Evolutionary conservation across 129 eudicot genomes (phyloP), one percentile per base, ranked within the genome.

Genomic region (Dittrichia graveolens): DNA sequence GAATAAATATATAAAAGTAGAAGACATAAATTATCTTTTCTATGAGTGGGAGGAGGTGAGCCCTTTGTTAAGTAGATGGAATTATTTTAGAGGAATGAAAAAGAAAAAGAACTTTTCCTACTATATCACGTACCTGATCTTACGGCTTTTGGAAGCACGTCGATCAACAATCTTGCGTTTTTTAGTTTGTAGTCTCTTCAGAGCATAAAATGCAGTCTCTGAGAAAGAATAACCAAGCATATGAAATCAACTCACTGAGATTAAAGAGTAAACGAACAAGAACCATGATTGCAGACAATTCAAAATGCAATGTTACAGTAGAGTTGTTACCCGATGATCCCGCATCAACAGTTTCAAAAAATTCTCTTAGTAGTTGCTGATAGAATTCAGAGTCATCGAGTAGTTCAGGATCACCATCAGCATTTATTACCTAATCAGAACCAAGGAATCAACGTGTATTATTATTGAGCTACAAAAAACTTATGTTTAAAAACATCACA

Each of bases 61-160:
- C n/a, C n/a, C n/a, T n/a, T n/a, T n/a, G n/a, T n/a, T n/a, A n/a
- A n/a, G n/a, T n/a, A n/a, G n/a, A n/a, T n/a, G n/a, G n/a, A n/a
- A n/a, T n/a, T n/a, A n/a, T n/a, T n/a, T n/a, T n/a, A n/a, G n/a
- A n/a, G n/a, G n/a, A n/a, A n/a, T n/a, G n/a, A n/a, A n/a, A n/a
- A n/a, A n/a, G n/a, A n/a, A n/a, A n/a, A n/a, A n/a, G n/a, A n/a
- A n/a, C n/a, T n/a, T n/a, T n/a, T n/a, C n/a, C n/a, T n/a, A n/a
- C n/a, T n/a, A n/a, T n/a, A n/a, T 24, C 31, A 24, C 31, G 47
- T 61, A 84, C 97, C 98, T 75, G 72, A 94, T 90, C 83, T 94
- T 90, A 19, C 98, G 93, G 71, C 93, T 90, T 85, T 94, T 94
- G 38, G 98, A 94, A 48, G 98, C 97, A 74, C 98, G 91, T 4